A percentile compares a stretch with the other conserved stretches of the same genome.
These are phyloP conservation scores for Westerdykella aurantiaca DNA, from an alignment of 2,329 filamentous ascomycete genomes.

Conservation along the genomic window DNA sequence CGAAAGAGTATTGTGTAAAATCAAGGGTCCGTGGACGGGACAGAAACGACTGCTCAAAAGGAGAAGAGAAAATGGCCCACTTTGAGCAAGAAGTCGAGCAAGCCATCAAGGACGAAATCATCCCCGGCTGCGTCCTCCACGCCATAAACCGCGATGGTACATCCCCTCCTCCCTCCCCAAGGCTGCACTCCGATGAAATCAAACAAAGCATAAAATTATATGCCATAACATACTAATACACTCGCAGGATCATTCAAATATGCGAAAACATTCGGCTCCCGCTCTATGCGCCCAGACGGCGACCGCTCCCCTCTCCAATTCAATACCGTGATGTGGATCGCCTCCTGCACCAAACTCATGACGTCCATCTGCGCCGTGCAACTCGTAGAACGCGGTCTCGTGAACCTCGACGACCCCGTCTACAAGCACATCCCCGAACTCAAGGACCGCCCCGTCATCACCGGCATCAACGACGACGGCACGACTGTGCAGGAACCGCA, in stretches of 20 bases:
- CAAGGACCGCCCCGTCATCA: constrained; percentile 19
- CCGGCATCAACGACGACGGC: constrained; percentile 19
- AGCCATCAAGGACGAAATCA: constrained; percentile 16
- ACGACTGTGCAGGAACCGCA: constrained; percentile 20
- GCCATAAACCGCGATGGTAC: constrained; percentile 24
- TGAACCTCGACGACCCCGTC: constrained; percentile 29
- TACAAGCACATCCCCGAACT: constrained; percentile 32
- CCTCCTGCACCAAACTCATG: constrained; percentile 38
- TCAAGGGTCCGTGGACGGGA: no score
- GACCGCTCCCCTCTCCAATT: constrained; percentile 18
- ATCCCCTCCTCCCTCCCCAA: neutral
- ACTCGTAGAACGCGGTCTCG: constrained; percentile 30
- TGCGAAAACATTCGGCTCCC: constrained; percentile 31
- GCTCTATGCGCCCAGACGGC: constrained; percentile 14
- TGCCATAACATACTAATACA: neutral
- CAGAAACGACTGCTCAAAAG: no score
- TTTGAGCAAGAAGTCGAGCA: constrained; percentile 21
- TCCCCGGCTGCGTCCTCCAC: constrained; percentile 21
- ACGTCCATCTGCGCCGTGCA: constrained; percentile 31
- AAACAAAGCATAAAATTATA: neutral
- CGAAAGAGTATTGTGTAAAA: no score
- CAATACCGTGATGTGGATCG: constrained; percentile 34
- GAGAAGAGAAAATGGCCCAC: neutral
- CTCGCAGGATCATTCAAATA: constrained; percentile 34
- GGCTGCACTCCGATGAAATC: no score